These are phyloP conservation scores for Puccinia sorghi DNA, from an alignment of 1,284 basidiomycete species.

Conservation along the genomic window DNA sequence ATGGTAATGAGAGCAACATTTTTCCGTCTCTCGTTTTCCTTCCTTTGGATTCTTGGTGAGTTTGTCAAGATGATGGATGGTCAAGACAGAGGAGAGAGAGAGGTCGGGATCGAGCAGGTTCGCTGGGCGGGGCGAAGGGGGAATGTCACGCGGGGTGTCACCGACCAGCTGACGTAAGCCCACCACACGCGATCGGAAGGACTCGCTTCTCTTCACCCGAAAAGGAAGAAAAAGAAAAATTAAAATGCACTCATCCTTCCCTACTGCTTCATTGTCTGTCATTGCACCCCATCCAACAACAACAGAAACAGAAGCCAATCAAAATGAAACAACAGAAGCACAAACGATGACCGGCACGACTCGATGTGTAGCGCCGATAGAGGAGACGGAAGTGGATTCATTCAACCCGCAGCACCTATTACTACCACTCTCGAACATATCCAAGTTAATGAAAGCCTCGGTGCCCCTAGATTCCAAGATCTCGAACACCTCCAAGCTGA, in stretches of 20 bases:
- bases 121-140: no score
- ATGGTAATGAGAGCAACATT: no score
- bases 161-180: no score
- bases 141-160: no score
- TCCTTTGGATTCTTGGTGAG: no score
- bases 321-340: neutral
- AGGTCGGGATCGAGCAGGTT: no score
- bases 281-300: constrained; percentile 25
- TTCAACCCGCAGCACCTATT: constrained; percentile 89
- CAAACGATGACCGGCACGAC: neutral
- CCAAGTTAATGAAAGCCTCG: constrained; percentile 27
- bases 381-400: constrained; percentile 85
- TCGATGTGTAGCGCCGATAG: constrained; percentile 61
- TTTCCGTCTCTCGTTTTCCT: no score
- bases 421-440: constrained; percentile 63
- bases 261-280: constrained; percentile 8
- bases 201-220: no score
- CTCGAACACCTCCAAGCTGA: constrained; percentile 33
- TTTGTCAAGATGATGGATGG: no score
- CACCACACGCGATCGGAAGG: no score
- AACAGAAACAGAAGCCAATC: neutral
- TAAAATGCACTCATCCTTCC: neutral
- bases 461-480: constrained; percentile 38
- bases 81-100: no score
- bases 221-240: no score